These are phyloP conservation scores for Pseudoperonospora humuli DNA, from an alignment of 352 stramenopile genomes.

Conservation along the genomic window DNA sequence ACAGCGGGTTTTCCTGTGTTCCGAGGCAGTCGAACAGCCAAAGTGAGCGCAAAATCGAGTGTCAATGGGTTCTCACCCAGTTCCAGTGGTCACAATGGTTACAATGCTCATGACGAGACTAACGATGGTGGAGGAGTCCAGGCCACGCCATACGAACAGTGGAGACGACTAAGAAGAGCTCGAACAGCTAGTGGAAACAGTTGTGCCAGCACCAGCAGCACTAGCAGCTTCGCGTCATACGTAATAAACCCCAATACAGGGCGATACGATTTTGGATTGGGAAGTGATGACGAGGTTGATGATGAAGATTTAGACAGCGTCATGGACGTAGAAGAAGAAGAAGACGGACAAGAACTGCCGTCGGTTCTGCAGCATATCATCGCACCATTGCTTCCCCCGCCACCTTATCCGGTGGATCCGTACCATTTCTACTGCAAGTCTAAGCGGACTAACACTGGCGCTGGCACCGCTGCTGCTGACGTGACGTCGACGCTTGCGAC, in stretches of 20 bases:
- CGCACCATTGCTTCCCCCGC: conserved; percentile 42
- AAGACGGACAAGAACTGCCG: conserved; percentile 11
- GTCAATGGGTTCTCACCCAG: conserved; percentile 12
- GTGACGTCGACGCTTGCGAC: conserved; percentile 31
- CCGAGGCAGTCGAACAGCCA: conserved; percentile 29
- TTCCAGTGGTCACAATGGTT: conserved; percentile 10
- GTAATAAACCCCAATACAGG: conserved; percentile 37
- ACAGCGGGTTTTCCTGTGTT: conserved; percentile 36
- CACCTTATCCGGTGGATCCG: conserved; percentile 71
- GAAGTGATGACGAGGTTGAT: conserved; percentile 23
- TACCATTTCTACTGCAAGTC: conserved; percentile 73
- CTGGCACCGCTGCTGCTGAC: conserved; percentile 32
- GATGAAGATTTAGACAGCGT: conserved; percentile 14
- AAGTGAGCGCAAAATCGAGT: conserved; percentile 13
- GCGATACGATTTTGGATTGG: conserved; percentile 33
- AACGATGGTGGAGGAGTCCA: conserved; percentile 1
- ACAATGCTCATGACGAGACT: conserved; percentile 1
- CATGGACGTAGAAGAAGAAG: conserved; percentile 13
- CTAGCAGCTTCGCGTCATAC: conserved; percentile 42
- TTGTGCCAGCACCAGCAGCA: conserved; percentile 48
- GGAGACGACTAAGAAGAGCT: conserved; percentile 32
- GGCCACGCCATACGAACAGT: conserved; percentile 27
- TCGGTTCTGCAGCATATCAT: conserved; percentile 34
- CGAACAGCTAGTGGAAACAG: conserved; percentile 66
- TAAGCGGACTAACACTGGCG: conserved; percentile 13